These are phyloP conservation scores for Pogostemon cablin DNA, from an alignment of 257 asterid species.

Conservation along the genomic window DNA sequence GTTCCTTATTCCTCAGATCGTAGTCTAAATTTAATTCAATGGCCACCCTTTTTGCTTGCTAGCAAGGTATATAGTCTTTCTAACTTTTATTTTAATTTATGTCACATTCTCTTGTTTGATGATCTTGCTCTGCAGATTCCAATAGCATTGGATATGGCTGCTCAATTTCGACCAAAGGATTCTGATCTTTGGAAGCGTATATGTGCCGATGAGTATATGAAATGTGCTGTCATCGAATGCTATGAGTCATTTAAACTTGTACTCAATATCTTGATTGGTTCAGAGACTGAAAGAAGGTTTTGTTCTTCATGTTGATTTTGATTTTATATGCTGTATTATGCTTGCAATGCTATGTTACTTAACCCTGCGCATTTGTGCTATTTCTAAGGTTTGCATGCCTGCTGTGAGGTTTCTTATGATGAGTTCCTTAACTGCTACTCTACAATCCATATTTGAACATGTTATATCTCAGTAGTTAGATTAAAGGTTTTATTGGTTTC, in stretches of 20 bases:
- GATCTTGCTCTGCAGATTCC: conserved; percentile 62
- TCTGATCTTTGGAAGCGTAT: conserved; percentile 86
- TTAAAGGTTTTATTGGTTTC: conserved; percentile 1
- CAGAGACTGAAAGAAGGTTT: conserved; percentile 82
- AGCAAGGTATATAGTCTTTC: conserved; percentile 62
- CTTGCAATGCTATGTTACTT: not conserved
- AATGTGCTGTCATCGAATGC: conserved; percentile 81
- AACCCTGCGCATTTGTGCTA: too few relatives aligned
- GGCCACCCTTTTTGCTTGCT: conserved; percentile 93
- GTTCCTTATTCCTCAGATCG: conserved; percentile 88
- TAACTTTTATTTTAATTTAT: conserved; percentile 19
- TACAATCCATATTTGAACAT: not conserved
- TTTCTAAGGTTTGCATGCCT: too few relatives aligned
- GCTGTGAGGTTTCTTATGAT: not conserved
- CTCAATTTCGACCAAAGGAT: conserved; percentile 73
- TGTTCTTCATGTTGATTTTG: conserved; percentile 32
- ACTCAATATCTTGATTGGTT: conserved; percentile 58
- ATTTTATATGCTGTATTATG: conserved; percentile 21
- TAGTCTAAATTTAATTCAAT: conserved; percentile 66
- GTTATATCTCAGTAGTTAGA: not conserved
- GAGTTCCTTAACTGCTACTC: not conserved
- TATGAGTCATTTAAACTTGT: conserved; percentile 79
- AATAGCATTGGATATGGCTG: conserved; percentile 82
- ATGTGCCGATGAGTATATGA: conserved; percentile 77
- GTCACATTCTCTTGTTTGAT: conserved; percentile 32